Base-by-base conservation (phyloP, 208 protist species). In the Naegleria lovaniensis region DNA sequence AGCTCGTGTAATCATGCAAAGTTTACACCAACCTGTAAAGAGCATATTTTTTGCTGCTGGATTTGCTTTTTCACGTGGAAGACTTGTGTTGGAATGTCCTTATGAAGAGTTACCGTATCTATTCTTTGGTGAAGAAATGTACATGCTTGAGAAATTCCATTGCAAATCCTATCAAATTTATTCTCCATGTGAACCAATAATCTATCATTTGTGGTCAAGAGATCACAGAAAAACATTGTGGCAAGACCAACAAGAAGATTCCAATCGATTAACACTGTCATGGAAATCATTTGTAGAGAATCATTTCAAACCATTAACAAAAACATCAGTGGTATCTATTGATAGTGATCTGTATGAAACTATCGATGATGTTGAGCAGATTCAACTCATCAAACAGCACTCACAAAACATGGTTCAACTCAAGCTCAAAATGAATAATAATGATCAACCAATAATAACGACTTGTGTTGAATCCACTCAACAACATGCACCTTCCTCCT, bases 81-180 rank as follows among this genome's bases (percentile, higher is more conserved):
- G 9, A 5, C 13, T 83, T n/a, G 33, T 83, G 13, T 15, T 15
- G 33, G n/a, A 83, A 40, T n/a, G n/a, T 36, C 75, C 75, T n/a
- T 83, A 83, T 39, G 33, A 83, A 38, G 75, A 83, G 5, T 39
- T 83, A 39, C 75, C 22, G 4, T 83, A 36, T 39, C 6, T 79
- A 36, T 38, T 79, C 67, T 85, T 85, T 85, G 79, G 79, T 41
- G 79, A 85, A 43, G 79, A 85, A 85, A 85, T 85, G 29, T 43
- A 43, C 79, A 85, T 85, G 79, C 79, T 85, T 6, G 16, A 39
- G 22, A 85, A 43, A 85, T 43, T 85, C 13, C 4, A 43, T 1
- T 22, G 0, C 2, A 19, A 39, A 43, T n/a, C 36, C 3, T 85
- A 85, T 43, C 11, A 43, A 13, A 43, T 85, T 25, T 85, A n/a